A percentile compares a stretch with the other conserved stretches of the same genome.
Conservation (phyloP, 2,329 filamentous ascomycete genomes). For the Madurella fahalii region DNA sequence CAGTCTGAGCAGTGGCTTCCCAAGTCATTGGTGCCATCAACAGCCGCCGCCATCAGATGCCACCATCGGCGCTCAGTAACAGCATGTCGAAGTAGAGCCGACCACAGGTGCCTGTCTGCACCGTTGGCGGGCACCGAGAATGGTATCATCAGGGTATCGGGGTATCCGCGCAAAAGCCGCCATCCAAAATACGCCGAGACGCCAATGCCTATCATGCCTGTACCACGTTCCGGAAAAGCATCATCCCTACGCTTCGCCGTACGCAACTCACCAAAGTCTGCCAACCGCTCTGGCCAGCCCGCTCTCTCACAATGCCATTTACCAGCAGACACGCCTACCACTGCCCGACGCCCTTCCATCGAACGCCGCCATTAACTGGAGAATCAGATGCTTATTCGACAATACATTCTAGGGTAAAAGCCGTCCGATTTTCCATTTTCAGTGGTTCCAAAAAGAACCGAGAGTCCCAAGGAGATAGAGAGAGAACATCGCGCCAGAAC, state of each 20-base stretch:
- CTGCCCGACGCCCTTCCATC: constrained; percentile 25
- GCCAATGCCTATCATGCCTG: constrained; percentile 8
- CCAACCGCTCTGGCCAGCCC: constrained; percentile 13
- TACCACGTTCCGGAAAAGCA: constrained; percentile 4
- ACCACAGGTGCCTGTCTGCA: background rate
- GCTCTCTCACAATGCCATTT: constrained; percentile 16
- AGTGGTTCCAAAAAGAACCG: constrained; percentile 15
- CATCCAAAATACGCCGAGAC: constrained; percentile 10
- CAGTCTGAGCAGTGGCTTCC: background rate
- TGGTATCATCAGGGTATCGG: constrained; percentile 1
- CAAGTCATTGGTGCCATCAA: background rate
- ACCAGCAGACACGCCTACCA: constrained; percentile 22
- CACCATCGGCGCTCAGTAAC: background rate
- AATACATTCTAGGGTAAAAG: constrained; percentile 38
- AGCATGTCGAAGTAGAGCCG: background rate
- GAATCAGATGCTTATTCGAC: constrained; percentile 41
- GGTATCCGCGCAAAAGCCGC: constrained; percentile 5
- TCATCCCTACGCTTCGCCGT: constrained; percentile 18
- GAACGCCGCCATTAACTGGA: constrained; percentile 31
- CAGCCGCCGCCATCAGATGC: background rate
- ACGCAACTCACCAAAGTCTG: constrained; percentile 20
- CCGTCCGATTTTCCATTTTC: constrained; percentile 32
- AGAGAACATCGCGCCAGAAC: constrained; percentile 11
- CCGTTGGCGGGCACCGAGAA: background rate
- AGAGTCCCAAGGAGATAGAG: constrained; percentile 14